Base-by-base conservation (phyloP, 2,329 filamentous ascomycete genomes). In the Ceratocystis cacaofunesta region DNA sequence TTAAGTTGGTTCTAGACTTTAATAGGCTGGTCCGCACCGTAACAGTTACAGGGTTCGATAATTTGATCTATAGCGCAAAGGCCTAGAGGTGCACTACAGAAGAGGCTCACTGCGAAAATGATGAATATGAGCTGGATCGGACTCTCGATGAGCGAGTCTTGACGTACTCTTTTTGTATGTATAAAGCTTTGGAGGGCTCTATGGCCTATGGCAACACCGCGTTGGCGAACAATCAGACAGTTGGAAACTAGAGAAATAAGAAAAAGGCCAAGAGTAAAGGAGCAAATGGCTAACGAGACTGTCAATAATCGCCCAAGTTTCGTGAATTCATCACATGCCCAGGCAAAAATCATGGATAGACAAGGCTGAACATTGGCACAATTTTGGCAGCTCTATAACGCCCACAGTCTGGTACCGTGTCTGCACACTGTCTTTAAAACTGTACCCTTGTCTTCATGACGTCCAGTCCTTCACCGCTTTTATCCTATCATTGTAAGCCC, bases 1-100 rank as follows among this genome's bases (percentile, higher is more conserved):
- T 76, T 68, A 68, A 69, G 63, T 61, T 12, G 15, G 3, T 43
- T 25, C 19, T 61, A 22, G 55, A 19, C 30, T 61, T 30, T 17
- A 50, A 61, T 17, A 58, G 52, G 43, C 46, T 36, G 58, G 19
- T 3, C 22, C 32, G 57, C 44, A 36, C 32, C 8, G 32, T 10
- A 36, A 36, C 3, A 36, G 32, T 36, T 36, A 36, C 32, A 36
- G 32, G 32, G 32, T 10, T 36, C 32, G 58, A 22, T 62, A 25
- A 32, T 43, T 46, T 43, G 46, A 58, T 44, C 32, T 25, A 19
- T 43, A 61, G 41, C 52, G 15, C 52, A 58, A 32, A 17, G 25
- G 36, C 61, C 48, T n/a, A 15, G 10, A n/a, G 22, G 30, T 15
- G 15, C 7, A 41, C 22, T 50, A 44, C 25, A 30, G 41, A n/a